These are phyloP conservation scores for Salix brachista DNA, from an alignment of 345 rosid species.

Conservation along the genomic window DNA sequence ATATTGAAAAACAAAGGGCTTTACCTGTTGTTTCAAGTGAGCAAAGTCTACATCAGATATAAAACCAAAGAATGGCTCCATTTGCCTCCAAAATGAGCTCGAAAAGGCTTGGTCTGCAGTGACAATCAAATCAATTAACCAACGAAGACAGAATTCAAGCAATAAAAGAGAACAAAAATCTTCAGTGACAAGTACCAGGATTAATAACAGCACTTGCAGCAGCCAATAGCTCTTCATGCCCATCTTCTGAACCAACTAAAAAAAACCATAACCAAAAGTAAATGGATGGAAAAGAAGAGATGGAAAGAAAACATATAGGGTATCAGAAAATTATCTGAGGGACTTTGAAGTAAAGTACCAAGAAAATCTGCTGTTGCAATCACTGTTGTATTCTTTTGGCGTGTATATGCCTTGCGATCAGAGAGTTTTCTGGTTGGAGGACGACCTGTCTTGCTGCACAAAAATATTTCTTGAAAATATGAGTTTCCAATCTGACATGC, in stretches of 20 bases:
- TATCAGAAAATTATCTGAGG: conserved; percentile 15
- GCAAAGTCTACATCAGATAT: conserved; percentile 61
- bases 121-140: conserved; percentile 32
- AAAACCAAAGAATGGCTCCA: conserved; percentile 72
- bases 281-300: conserved; percentile 17
- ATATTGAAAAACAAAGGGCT: conserved; percentile 3
- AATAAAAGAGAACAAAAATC: conserved; percentile 12
- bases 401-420: conserved; percentile 79
- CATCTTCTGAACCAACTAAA: conserved; percentile 72
- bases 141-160: conserved; percentile 3
- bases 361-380: conserved; percentile 62
- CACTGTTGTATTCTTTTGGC: conserved; percentile 55
- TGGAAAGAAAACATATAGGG: not conserved
- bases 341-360: conserved; percentile 48
- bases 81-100: conserved; percentile 70
- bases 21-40: conserved; percentile 72
- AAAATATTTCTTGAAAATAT: conserved; percentile 25
- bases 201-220: conserved; percentile 72
- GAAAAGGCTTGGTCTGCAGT: conserved; percentile 53
- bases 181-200: conserved; percentile 42
- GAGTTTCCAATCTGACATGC: conserved; percentile 13
- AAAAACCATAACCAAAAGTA: conserved; percentile 27
- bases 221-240: conserved; percentile 75
- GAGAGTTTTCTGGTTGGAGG: conserved; percentile 87
- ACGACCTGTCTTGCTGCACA: conserved; percentile 83